These are phyloP conservation scores for Salisapilia sapeloensis DNA, from an alignment of 352 stramenopile species.

Conservation along the genomic window DNA sequence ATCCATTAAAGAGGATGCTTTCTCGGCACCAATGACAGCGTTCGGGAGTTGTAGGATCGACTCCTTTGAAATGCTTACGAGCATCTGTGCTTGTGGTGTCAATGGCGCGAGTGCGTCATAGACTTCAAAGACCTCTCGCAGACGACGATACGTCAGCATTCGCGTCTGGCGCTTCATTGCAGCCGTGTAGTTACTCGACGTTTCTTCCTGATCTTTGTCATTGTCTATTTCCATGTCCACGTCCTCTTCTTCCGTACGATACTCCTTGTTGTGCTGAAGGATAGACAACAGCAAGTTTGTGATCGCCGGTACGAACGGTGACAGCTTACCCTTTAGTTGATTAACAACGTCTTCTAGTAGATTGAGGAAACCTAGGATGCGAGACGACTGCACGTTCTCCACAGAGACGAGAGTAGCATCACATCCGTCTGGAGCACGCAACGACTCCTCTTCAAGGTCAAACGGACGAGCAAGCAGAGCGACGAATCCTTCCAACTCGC, in stretches of 20 bases:
- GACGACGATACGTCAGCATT: slow-evolving; percentile 52
- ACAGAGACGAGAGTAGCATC: slow-evolving; percentile 9
- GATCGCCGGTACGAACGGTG: slow-evolving; percentile 61
- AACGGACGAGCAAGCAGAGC: slow-evolving; percentile 82
- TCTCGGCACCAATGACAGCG: slow-evolving; percentile 50
- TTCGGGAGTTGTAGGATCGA: slow-evolving; percentile 52
- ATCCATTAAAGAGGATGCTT: slow-evolving; percentile 62
- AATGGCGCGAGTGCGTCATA: slow-evolving; percentile 56
- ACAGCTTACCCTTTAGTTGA: slow-evolving; percentile 75
- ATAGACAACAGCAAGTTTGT: slow-evolving; percentile 62
- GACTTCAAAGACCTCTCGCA: slow-evolving; percentile 61
- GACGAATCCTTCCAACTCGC: slow-evolving; percentile 76
- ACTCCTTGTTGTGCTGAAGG: slow-evolving; percentile 25
- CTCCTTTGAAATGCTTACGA: slow-evolving; percentile 25
- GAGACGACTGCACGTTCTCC: slow-evolving; percentile 43
- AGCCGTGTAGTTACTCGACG: slow-evolving; percentile 8
- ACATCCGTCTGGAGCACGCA: slow-evolving; percentile 2
- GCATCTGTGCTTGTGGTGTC: slow-evolving; percentile 32
- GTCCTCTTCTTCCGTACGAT: slow-evolving; percentile 5
- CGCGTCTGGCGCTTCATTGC: slow-evolving; percentile 71
- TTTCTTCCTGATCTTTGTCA: slow-evolving; percentile 3
- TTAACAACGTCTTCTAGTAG: slow-evolving; percentile 73
- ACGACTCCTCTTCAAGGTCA: slow-evolving; percentile 16
- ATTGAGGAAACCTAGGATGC: slow-evolving; percentile 82
- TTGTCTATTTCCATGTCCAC: slow-evolving; percentile 1